Base-by-base conservation (phyloP, 495 filamentous ascomycete genomes). In the Cercophora scortea region DNA sequence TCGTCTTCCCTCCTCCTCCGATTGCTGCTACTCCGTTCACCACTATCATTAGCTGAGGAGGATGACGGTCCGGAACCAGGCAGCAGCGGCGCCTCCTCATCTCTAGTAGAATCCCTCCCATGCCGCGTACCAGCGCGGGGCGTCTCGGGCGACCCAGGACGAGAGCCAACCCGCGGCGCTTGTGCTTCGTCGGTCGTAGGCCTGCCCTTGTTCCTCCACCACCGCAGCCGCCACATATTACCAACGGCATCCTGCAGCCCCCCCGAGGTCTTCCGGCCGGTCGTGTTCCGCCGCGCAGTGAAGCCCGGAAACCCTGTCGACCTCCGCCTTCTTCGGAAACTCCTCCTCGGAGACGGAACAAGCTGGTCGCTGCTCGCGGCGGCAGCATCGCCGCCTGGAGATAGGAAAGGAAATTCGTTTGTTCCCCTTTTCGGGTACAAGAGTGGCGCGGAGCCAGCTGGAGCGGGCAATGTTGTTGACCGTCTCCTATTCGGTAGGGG, bases 291-390 rank as follows among this genome's bases (percentile, higher is more conserved):
- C 17, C 53, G 58, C 4, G 76, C 74, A 2, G 65, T 76, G 48
- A 80, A 79, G 0, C 76, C 77, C 0, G 75, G 77, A 40, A 80
- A 80, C 0, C 78, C 77, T 0, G 74, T 78, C 0, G 74, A 77
- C 51, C 74, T 73, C 45, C 78, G 64, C n/a, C 78, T 55, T 6
- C 69, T 58, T 13, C 70, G 60, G 44, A 69, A 67, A 11, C 61
- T 53, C 9, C 55, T 36, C 45, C 61, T 68, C 2, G 66, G 64
- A 5, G 46, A 54, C 5, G 48, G 10, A 6, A 32, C 13, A 9
- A 45, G 50, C 8, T 45, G 47, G 4, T 63, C 58, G 3, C 41
- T 34, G 17, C 54, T 57, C 33, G 43, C 59, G 16, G 39, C 43
- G 16, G 39, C 43, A 8, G 47, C 60, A 15, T 53, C 57, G 15